phyloP scores from a whole-genome alignment of 2,329 filamentous ascomycete genomes.

The Penicillium sp. region DNA sequence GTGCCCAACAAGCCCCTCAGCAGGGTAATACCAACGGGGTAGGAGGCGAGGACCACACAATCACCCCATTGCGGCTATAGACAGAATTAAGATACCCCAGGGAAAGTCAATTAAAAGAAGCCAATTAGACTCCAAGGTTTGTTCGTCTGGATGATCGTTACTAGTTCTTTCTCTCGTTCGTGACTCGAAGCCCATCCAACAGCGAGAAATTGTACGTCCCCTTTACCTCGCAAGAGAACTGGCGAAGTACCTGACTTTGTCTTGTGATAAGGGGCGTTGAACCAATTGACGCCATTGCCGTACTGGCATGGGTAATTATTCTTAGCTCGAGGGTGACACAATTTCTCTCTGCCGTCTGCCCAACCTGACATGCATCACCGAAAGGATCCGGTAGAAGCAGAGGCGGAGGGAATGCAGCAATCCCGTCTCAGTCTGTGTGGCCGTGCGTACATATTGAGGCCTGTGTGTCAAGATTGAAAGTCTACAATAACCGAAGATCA shows the following conservation, averaged over 20 bases:
- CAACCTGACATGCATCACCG: slow-evolving; percentile 24
- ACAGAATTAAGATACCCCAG: slow-evolving; percentile 16
- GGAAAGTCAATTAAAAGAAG: slow-evolving; percentile 17
- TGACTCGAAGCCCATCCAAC: slow-evolving; percentile 1
- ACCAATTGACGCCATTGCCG: slow-evolving; percentile 15
- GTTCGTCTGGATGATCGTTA: background rate
- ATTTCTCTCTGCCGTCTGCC: slow-evolving; percentile 17
- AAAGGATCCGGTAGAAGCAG: slow-evolving; percentile 16
- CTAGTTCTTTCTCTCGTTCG: background rate
- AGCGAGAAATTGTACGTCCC: slow-evolving; percentile 14
- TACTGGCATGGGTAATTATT: slow-evolving; percentile 12
- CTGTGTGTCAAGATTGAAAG: slow-evolving; percentile 9
- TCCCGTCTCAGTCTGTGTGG: slow-evolving; percentile 25
- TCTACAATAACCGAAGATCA: background rate
- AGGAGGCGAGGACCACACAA: slow-evolving; percentile 10
- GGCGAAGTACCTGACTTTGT: slow-evolving; percentile 10
- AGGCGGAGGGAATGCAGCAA: slow-evolving; percentile 19
- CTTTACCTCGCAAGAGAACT: slow-evolving; percentile 10
- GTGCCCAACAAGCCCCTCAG: slow-evolving; percentile 17
- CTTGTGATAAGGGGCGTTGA: slow-evolving; percentile 19
- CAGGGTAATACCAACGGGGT: slow-evolving; percentile 19
- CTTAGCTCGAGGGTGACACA: slow-evolving; percentile 24
- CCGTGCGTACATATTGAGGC: slow-evolving; percentile 11
- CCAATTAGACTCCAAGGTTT: slow-evolving; percentile 1
- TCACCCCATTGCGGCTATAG: slow-evolving; percentile 8